These are phyloP conservation scores for Ustilago lituana DNA, from an alignment of 1,284 basidiomycete species.

Conservation along the genomic window DNA sequence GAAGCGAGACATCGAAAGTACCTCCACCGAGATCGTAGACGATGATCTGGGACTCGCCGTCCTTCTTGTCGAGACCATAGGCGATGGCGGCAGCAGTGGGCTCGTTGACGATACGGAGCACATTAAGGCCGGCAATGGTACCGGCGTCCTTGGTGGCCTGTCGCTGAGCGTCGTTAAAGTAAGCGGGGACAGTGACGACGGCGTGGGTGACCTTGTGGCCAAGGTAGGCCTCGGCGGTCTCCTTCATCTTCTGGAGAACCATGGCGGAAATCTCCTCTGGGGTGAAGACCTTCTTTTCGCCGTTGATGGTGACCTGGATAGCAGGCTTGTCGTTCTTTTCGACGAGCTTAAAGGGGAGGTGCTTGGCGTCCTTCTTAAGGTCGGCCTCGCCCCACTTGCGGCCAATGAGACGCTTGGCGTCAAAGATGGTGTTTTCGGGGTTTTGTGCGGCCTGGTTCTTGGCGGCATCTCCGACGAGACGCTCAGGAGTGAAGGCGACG, in stretches of 20 bases:
- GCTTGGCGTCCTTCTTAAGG: constrained; percentile 69
- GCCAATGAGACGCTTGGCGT: constrained; percentile 93
- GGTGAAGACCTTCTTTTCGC: constrained; percentile 65
- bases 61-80: constrained; percentile 95
- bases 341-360: constrained; percentile 70
- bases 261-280: constrained; percentile 92
- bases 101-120: constrained; percentile 98
- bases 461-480: constrained; percentile 76
- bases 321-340: constrained; percentile 67
- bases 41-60: constrained; percentile 93
- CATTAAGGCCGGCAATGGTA: constrained; percentile 91
- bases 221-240: constrained; percentile 97
- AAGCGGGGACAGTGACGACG: constrained; percentile 97
- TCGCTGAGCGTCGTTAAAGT: constrained; percentile 93
- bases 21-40: constrained; percentile 99
- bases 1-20: constrained; percentile 97
- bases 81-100: constrained; percentile 94
- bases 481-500: constrained; percentile 72
- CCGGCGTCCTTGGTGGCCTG: constrained; percentile 99
- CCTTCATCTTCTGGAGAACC: constrained; percentile 98
- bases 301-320: constrained; percentile 63
- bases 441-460: constrained; percentile 77
- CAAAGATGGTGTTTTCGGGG: constrained; percentile 89
- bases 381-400: constrained; percentile 71
- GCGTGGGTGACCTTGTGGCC: constrained; percentile 94